These are phyloP conservation scores for Mucor lusitanicus DNA, from an alignment of 371 early-diverging fungal genomes.

Conservation along the genomic window DNA sequence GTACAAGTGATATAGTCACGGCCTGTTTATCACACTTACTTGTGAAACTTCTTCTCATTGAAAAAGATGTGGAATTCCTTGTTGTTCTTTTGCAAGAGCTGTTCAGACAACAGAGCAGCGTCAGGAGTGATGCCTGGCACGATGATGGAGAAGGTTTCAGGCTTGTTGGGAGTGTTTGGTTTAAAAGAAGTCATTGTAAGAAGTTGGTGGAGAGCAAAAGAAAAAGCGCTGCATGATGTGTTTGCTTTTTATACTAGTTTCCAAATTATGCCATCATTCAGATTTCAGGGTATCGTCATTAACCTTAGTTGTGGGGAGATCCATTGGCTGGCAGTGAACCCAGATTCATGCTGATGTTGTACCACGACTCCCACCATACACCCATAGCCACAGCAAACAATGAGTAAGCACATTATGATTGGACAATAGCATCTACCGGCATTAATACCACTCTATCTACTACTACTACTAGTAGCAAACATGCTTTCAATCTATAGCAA, in stretches of 20 bases:
- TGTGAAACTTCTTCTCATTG: conserved; percentile 48
- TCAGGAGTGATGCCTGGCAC: conserved; percentile 41
- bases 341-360: not conserved
- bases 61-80: conserved; percentile 44
- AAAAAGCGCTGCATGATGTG: not conserved
- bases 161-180: conserved; percentile 5
- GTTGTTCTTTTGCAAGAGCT: conserved; percentile 40
- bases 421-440: not conserved
- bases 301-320: not conserved
- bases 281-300: not conserved
- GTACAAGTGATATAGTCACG: not conserved
- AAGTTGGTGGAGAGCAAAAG: not conserved
- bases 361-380: not conserved
- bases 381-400: not conserved
- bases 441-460: not conserved
- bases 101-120: conserved; percentile 29
- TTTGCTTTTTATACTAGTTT: not conserved
- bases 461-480: too few relatives aligned
- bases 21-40: conserved; percentile 19
- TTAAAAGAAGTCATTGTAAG: conserved; percentile 21
- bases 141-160: conserved; percentile 27
- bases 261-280: not conserved
- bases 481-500: too few relatives aligned
- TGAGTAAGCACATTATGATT: not conserved
- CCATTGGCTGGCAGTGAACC: not conserved